Conservation (phyloP, 2,329 filamentous ascomycete genomes). For the Botryosphaeria agaves region DNA sequence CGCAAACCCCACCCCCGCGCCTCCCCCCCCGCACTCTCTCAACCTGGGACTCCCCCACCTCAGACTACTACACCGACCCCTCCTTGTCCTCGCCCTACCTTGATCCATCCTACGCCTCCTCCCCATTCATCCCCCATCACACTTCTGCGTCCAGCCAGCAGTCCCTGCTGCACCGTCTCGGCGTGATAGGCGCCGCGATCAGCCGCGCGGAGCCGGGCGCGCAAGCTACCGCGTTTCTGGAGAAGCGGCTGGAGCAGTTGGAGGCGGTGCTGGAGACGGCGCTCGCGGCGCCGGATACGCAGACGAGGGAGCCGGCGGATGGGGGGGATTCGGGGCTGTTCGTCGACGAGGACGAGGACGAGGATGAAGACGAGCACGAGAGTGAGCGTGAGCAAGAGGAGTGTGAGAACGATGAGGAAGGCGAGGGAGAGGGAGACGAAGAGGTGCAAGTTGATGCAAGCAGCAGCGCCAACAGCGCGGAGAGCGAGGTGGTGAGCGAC, state of each 20-base stretch:
- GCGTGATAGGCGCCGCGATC: constrained; percentile 17
- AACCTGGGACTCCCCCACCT: constrained; percentile 19
- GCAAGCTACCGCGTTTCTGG: constrained; percentile 3
- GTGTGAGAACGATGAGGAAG: constrained; percentile 3
- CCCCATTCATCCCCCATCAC: too few relatives aligned
- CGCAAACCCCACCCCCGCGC: constrained; percentile 2
- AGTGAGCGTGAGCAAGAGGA: neutral
- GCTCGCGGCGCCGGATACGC: constrained; percentile 11
- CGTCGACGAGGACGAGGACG: constrained; percentile 11
- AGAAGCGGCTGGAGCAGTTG: constrained; percentile 11
- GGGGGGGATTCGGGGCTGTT: constrained; percentile 16
- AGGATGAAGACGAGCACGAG: constrained; percentile 1
- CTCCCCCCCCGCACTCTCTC: constrained; percentile 8
- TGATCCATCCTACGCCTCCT: too few relatives aligned
- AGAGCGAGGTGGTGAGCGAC: constrained; percentile 3
- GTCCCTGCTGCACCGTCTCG: constrained; percentile 17
- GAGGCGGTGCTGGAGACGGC: constrained; percentile 15
- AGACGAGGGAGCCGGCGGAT: constrained; percentile 8
- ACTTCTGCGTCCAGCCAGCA: constrained; percentile 11
- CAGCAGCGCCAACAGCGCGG: neutral
- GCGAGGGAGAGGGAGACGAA: constrained; percentile 1
- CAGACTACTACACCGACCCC: constrained; percentile 23
- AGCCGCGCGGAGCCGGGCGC: constrained; percentile 10
- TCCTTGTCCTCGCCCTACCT: constrained; percentile 11
- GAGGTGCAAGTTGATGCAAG: constrained; percentile 2